phyloP scores from a whole-genome alignment of 352 stramenopile species.

The Globisporangium acanthophoron region DNA sequence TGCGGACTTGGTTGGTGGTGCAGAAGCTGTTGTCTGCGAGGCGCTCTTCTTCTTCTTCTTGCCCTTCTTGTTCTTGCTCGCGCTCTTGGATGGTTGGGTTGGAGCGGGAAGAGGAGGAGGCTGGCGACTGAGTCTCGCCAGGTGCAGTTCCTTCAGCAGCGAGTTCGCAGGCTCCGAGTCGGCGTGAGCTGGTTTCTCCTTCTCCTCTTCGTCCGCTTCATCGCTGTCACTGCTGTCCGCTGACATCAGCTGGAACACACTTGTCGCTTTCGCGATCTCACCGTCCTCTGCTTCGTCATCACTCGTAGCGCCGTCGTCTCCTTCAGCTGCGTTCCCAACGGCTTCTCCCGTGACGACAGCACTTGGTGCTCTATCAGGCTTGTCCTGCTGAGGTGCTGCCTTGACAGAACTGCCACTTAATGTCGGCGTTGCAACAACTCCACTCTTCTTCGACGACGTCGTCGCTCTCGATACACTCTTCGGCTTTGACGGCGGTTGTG shows the following conservation, averaged over 20 bases:
- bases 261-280: conserved; percentile 24
- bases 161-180: conserved; percentile 27
- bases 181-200: neutral
- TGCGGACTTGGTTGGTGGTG: neutral
- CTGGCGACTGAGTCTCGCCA: conserved; percentile 50
- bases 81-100: conserved; percentile 12
- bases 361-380: neutral
- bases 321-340: neutral
- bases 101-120: conserved; percentile 14
- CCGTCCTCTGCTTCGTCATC: conserved; percentile 15
- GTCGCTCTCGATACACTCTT: neutral
- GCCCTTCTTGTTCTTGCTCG: conserved; percentile 36
- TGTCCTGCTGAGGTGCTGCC: too few relatives aligned
- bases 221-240: conserved; percentile 14
- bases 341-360: neutral
- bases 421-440: neutral
- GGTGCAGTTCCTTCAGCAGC: conserved; percentile 58
- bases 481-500: neutral
- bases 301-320: neutral
- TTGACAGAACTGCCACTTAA: neutral
- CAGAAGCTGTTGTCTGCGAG: neutral
- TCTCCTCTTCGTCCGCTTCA: conserved; percentile 8
- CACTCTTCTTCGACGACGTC: neutral
- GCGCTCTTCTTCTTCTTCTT: neutral
- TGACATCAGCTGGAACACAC: conserved; percentile 43